These are phyloP conservation scores for Mortierella alpina DNA, from an alignment of 192 early-diverging fungal genomes.

Conservation along the genomic window DNA sequence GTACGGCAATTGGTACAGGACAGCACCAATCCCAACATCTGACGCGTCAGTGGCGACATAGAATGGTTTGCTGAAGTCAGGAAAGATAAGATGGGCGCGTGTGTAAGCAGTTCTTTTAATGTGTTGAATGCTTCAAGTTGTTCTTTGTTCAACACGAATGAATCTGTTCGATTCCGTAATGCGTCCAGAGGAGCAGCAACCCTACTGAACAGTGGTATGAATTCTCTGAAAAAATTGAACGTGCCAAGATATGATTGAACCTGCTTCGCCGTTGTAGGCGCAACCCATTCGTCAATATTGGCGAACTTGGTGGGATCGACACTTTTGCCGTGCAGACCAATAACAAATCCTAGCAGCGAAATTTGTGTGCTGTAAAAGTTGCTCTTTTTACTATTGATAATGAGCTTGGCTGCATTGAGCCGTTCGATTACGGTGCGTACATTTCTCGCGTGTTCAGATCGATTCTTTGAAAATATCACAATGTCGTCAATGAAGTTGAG, in stretches of 20 bases:
- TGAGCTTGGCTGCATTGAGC: conserved; percentile 5
- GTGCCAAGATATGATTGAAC: background rate
- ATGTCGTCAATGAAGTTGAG: conserved; percentile 4
- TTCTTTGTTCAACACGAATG: background rate
- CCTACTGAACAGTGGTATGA: background rate
- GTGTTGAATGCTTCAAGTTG: background rate
- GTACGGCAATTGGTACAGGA: conserved; percentile 23
- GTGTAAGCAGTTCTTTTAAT: background rate
- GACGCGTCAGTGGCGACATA: conserved; percentile 52
- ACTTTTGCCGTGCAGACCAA: conserved; percentile 4
- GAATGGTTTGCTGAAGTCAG: conserved; percentile 26
- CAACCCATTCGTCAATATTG: conserved; percentile 26
- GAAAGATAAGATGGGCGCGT: conserved; percentile 23
- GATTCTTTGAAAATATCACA: background rate
- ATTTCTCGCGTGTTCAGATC: conserved; percentile 1
- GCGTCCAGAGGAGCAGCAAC: conserved; percentile 21
- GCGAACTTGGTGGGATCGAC: conserved; percentile 30
- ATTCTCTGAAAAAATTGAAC: background rate
- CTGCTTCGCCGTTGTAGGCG: background rate
- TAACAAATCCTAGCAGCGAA: conserved; percentile 15
- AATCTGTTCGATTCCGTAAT: conserved; percentile 12
- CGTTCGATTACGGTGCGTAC: background rate
- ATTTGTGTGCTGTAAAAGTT: conserved; percentile 11
- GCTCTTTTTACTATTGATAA: conserved; percentile 7
- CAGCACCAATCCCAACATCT: conserved; percentile 39